Evolutionary conservation across 495 filamentous ascomycete genomes (phyloP).

Genomic region (Xylaria telfairii): DNA sequence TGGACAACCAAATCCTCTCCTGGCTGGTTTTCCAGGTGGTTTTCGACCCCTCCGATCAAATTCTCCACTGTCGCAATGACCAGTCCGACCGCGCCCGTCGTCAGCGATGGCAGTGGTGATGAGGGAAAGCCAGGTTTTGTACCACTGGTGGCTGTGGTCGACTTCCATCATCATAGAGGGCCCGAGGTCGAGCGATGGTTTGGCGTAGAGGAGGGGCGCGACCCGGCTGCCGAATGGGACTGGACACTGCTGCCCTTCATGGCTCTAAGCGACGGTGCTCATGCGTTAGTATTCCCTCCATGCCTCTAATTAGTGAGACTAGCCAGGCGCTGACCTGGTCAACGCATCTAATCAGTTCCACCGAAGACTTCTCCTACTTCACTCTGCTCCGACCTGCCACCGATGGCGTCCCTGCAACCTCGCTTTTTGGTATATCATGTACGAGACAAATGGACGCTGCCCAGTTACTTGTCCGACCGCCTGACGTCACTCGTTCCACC

Average conservation of each 20-base stretch:
- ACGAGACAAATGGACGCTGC: conserved; percentile 87
- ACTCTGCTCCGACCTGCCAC: conserved; percentile 78
- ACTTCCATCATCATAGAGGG: conserved; percentile 96
- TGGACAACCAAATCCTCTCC: neutral
- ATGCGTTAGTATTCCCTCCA: conserved; percentile 67
- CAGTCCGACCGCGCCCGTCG: conserved; percentile 20
- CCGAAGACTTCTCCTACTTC: conserved; percentile 98
- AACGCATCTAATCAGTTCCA: conserved; percentile 60
- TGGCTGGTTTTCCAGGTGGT: neutral
- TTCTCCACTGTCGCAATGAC: conserved; percentile 29
- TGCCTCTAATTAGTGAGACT: neutral
- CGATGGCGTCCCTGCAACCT: conserved; percentile 66
- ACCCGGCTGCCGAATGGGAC: conserved; percentile 86
- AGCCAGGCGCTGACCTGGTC: conserved; percentile 16
- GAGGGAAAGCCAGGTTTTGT: conserved; percentile 41
- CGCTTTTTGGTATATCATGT: conserved; percentile 95
- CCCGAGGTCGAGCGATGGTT: conserved; percentile 95
- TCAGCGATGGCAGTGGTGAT: conserved; percentile 11
- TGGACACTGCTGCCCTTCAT: conserved; percentile 95
- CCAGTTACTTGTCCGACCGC: conserved; percentile 73
- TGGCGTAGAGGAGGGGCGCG: conserved; percentile 74
- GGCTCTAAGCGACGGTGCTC: conserved; percentile 95
- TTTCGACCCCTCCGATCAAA: neutral
- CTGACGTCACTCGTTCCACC: conserved; percentile 92
- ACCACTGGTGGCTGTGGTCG: conserved; percentile 86